Conservation (phyloP, 352 stramenopile species). For the Phytophthora fragariae region DNA sequence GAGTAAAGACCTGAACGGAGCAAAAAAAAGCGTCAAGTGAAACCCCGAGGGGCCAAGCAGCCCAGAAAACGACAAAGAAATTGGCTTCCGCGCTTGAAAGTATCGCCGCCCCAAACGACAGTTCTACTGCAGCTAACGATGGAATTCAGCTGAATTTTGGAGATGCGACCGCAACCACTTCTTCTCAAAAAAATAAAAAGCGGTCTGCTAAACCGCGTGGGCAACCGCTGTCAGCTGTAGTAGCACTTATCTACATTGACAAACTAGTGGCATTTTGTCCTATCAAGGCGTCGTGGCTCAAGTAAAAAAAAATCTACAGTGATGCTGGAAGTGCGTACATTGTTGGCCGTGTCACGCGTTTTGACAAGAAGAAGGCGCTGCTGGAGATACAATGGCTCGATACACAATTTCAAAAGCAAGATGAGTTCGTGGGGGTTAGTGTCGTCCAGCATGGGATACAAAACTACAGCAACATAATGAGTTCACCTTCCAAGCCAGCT, state of each 20-base stretch:
- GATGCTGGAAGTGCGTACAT: neutral
- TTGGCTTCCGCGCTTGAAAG: neutral
- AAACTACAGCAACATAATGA: neutral
- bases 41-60: neutral
- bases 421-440: neutral
- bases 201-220: neutral
- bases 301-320: neutral
- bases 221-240: neutral
- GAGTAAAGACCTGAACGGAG: neutral
- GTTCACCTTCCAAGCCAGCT: neutral
- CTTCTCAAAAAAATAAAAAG: neutral
- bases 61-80: neutral
- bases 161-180: neutral
- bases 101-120: neutral
- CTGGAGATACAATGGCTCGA: neutral
- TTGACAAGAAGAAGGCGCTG: conserved; percentile 1
- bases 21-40: neutral
- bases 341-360: neutral
- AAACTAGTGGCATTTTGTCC: neutral
- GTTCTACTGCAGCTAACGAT: neutral
- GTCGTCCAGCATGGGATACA: neutral
- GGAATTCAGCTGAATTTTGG: neutral
- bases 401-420: neutral
- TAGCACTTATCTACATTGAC: neutral
- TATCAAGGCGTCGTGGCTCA: neutral